Conservation (phyloP, 83 land plant species). For the Diphasiastrum complanatum region DNA sequence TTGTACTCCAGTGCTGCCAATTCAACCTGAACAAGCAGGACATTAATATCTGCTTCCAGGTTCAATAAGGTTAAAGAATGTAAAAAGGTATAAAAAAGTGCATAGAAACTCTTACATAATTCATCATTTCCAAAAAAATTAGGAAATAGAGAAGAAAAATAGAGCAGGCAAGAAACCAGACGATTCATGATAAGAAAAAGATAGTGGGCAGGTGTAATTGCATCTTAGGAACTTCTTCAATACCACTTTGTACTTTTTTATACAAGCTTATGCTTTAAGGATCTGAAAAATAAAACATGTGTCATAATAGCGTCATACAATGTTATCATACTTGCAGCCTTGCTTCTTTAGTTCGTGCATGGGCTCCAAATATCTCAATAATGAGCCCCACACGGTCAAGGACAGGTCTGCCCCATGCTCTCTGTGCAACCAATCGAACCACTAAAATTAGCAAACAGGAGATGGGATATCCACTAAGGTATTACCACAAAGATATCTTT, state of each 20-base stretch:
- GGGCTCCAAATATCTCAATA: conserved; percentile 95
- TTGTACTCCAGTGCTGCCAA: conserved; percentile 88
- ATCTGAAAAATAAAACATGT: neutral
- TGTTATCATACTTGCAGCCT: conserved; percentile 62
- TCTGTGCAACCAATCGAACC: conserved; percentile 33
- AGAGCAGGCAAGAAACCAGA: no score
- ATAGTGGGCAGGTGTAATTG: no score
- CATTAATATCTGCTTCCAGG: no score
- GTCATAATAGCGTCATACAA: neutral
- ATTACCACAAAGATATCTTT: no score
- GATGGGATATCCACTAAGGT: no score
- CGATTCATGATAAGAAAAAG: no score
- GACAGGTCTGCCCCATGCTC: conserved; percentile 82
- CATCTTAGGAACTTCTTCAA: no score
- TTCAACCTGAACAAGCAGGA: conserved; percentile 48
- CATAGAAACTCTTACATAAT: no score
- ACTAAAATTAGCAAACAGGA: neutral
- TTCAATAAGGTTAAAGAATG: no score
- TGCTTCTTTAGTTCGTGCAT: conserved; percentile 93
- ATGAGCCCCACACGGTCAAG: conserved; percentile 94
- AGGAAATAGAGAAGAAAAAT: no score
- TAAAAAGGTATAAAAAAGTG: no score
- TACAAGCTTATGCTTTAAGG: neutral
- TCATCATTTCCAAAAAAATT: no score
- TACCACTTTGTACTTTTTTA: neutral